Evolutionary conservation across 768 basidiomycete species (phyloP).

Genomic region (Suillus sp.): DNA sequence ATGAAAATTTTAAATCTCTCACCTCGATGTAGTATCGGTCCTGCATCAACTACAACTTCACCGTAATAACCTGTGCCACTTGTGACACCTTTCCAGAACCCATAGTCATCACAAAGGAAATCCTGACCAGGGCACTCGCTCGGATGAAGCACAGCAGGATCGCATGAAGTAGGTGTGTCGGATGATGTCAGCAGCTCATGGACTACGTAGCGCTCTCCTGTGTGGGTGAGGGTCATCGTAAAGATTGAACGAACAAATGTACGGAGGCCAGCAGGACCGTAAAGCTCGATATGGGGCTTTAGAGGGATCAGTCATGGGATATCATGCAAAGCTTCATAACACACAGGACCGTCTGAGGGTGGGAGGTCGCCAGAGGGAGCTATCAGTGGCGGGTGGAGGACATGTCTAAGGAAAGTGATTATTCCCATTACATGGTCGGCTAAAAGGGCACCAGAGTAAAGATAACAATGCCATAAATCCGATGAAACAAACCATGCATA

Average conservation of each 20-base stretch:
- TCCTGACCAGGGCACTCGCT: conserved; percentile 68
- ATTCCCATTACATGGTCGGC: conserved; percentile 81
- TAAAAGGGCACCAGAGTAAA: conserved; percentile 20
- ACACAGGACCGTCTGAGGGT: conserved; percentile 19
- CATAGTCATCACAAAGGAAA: conserved; percentile 53
- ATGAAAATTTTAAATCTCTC: conserved; percentile 21
- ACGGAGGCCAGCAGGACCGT: conserved; percentile 79
- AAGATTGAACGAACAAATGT: conserved; percentile 71
- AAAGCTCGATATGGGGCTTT: conserved; percentile 66
- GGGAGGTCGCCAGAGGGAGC: conserved; percentile 15
- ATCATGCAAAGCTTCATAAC: conserved; percentile 7
- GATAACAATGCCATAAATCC: background rate
- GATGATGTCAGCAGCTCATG: conserved; percentile 69
- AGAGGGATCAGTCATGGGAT: conserved; percentile 3
- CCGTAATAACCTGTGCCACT: conserved; percentile 41
- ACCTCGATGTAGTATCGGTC: conserved; percentile 79
- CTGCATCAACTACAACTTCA: conserved; percentile 65
- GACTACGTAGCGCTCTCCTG: conserved; percentile 66
- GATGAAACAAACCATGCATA: conserved; percentile 63
- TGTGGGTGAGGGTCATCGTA: conserved; percentile 63
- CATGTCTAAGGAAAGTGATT: conserved; percentile 61
- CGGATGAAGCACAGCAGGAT: conserved; percentile 50
- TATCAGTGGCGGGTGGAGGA: conserved; percentile 50
- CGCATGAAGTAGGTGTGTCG: conserved; percentile 59
- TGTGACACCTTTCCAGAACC: conserved; percentile 66